Base-by-base conservation (phyloP, 148 eudicot genomes). In the Nyssa sinensis region DNA sequence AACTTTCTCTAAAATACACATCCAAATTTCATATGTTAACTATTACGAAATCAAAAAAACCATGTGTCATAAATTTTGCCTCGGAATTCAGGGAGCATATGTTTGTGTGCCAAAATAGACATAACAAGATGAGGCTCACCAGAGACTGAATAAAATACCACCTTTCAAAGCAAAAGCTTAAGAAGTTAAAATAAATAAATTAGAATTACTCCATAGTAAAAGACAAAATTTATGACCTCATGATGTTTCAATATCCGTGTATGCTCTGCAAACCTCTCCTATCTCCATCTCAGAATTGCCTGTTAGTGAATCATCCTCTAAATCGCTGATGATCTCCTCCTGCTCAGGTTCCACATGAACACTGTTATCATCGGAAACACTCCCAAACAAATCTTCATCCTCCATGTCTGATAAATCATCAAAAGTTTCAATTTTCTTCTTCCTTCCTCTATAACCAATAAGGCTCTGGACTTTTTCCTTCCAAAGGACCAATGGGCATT, bases 401-500 rank as follows among this genome's bases (percentile, higher is more conserved):
- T 84, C 91, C 71, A 77, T 24, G 41, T 88, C 97, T 1, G 75
- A 78, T 19, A 85, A 67, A 67, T 92, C 91, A 66, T 84, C 84
- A 74, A 78, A 86, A 77, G 79, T 80, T 32, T 78, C 88, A 70
- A 83, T 80, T 74, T 71, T 84, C 77, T 85, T 88, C 82, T 78
- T 86, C 85, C 82, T 89, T 72, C 89, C 90, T 73, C 97, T 87
- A 69, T 84, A 88, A 51, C 96, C 98, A 82, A 81, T 81, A 60
- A 87, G 83, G 63, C 82, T 79, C 32, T 72, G 79, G 44, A 94
- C 92, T 77, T 95, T 95, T 44, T 95, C 97, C 86, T 80, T 92
- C 97, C 98, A 94, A 77, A 87, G 75, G 74, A 90, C 90, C 85
- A 92, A 83, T 7, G 96, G 94, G 63, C 79, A 73, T 76, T 89